These are phyloP conservation scores for Fusarium sp. DNA, from an alignment of 2,329 filamentous ascomycete species.

Conservation along the genomic window DNA sequence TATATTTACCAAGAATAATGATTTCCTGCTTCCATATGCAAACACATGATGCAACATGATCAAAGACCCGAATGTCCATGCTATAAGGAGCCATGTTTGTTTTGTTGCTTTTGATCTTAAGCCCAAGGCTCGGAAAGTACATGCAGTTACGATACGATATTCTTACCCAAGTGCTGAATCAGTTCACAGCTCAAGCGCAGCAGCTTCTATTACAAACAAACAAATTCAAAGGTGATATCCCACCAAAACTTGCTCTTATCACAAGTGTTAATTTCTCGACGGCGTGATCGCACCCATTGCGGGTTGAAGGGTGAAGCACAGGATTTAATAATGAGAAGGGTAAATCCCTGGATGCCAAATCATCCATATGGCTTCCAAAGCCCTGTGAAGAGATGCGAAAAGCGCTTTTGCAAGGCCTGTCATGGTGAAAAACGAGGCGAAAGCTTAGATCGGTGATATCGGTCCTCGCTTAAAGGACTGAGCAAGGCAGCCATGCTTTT, in stretches of 20 bases:
- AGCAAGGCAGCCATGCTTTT: slow-evolving; percentile 1
- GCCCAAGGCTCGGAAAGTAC: not conserved
- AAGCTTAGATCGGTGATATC: slow-evolving; percentile 1
- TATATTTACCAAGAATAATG: no score
- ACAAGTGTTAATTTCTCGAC: not conserved
- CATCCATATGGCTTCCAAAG: not conserved
- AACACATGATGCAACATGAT: no score
- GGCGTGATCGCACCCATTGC: not conserved
- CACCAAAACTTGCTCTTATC: not conserved
- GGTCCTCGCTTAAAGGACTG: slow-evolving; percentile 2
- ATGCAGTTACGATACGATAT: not conserved
- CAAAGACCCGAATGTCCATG: no score
- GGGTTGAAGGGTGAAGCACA: slow-evolving; percentile 6
- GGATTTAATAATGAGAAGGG: slow-evolving; percentile 15
- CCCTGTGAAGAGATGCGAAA: not conserved
- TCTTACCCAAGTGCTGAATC: not conserved
- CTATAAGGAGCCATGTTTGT: no score
- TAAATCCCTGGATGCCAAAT: slow-evolving; percentile 4
- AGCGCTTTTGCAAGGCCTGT: not conserved
- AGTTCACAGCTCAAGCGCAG: not conserved
- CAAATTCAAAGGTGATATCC: not conserved
- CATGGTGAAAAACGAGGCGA: slow-evolving; percentile 17
- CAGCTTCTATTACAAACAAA: not conserved
- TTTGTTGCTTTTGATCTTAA: not conserved
- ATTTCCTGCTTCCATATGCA: no score